Evolutionary conservation across 768 basidiomycete genomes (phyloP).

Genomic region (Omphalotus guepiniiformis): DNA sequence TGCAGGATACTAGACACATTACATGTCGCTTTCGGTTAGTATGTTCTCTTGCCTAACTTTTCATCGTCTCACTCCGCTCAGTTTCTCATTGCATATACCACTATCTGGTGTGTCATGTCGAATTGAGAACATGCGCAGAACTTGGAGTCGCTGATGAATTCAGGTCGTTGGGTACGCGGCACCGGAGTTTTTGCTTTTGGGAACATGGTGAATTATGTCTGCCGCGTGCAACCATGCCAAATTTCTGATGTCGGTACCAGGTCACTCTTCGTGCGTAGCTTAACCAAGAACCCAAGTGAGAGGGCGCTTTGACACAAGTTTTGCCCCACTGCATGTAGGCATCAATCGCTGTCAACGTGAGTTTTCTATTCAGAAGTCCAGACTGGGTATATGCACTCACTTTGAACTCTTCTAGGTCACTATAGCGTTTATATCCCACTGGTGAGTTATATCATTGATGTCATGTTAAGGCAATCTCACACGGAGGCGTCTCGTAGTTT

Average conservation of each 20-base stretch:
- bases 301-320: neutral
- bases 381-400: too few species aligned
- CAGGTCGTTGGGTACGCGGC: slow-evolving; percentile 38
- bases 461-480: too few species aligned
- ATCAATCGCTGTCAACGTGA: slow-evolving; percentile 35
- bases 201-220: slow-evolving; percentile 34
- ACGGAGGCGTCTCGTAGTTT: slow-evolving; percentile 33
- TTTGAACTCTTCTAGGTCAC: slow-evolving; percentile 25
- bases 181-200: slow-evolving; percentile 22
- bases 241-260: slow-evolving; percentile 12
- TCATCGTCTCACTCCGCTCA: too few species aligned
- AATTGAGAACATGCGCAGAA: slow-evolving; percentile 13
- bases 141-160: neutral
- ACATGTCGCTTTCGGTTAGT: slow-evolving; percentile 37
- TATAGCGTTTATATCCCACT: slow-evolving; percentile 40
- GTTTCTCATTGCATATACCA: slow-evolving; percentile 1
- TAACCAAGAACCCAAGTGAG: too few species aligned
- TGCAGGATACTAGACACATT: slow-evolving; percentile 36
- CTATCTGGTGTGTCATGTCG: slow-evolving; percentile 34
- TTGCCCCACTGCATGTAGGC: slow-evolving; percentile 18
- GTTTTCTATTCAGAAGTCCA: neutral
- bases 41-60: neutral
- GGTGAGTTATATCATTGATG: too few species aligned
- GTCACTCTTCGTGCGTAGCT: slow-evolving; percentile 30
- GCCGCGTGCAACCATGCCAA: neutral